Evolutionary conservation across 1,139 yeast species (phyloP).

Genomic region (Pneumocystis canis): DNA sequence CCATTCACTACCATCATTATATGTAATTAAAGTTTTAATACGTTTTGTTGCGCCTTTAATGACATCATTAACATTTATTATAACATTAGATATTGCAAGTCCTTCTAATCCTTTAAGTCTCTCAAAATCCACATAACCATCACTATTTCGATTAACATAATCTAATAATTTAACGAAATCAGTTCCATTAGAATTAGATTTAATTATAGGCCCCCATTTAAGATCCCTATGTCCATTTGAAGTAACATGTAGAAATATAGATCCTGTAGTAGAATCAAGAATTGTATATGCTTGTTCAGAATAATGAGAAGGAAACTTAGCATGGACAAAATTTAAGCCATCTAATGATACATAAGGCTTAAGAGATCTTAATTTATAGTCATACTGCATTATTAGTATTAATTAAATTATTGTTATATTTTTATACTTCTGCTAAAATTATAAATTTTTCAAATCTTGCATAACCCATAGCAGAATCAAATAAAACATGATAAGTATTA

Average conservation of each 20-base stretch:
- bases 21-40: conserved; percentile 60
- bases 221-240: conserved; percentile 36
- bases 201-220: conserved; percentile 71
- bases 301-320: conserved; percentile 61
- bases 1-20: conserved; percentile 93
- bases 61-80: conserved; percentile 37
- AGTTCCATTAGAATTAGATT: conserved; percentile 91
- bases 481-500: conserved; percentile 27
- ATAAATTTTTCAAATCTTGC: conserved; percentile 53
- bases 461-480: conserved; percentile 46
- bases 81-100: conserved; percentile 57
- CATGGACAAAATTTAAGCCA: conserved; percentile 67
- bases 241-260: conserved; percentile 74
- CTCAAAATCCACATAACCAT: conserved; percentile 82
- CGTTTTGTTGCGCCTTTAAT: conserved; percentile 35
- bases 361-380: conserved; percentile 30
- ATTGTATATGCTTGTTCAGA: conserved; percentile 72
- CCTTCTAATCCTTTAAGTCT: conserved; percentile 82
- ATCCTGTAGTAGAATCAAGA: conserved; percentile 57
- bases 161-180: conserved; percentile 61
- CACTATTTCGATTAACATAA: conserved; percentile 56
- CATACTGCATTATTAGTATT: conserved; percentile 18
- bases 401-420: conserved; percentile 15
- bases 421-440: conserved; percentile 46
- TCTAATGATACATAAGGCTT: conserved; percentile 65